Evolutionary conservation across 495 filamentous ascomycete species (phyloP).

Genomic region (Hypoxylon rickii): DNA sequence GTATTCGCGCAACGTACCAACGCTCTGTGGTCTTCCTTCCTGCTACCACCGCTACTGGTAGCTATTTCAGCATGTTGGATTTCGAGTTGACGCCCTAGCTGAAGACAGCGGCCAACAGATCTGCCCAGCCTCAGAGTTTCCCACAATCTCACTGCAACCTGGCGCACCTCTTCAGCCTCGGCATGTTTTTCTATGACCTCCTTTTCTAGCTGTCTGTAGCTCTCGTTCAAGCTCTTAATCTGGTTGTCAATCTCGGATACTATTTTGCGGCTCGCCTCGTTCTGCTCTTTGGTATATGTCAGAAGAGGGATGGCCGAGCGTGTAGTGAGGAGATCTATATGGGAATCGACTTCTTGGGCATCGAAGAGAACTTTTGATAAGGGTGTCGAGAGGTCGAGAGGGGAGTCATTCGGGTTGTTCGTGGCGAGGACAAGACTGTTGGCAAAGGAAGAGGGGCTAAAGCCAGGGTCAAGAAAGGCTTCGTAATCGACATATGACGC

Average conservation of each 20-base stretch:
- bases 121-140: constrained; percentile 77
- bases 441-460: constrained; percentile 80
- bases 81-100: constrained; percentile 84
- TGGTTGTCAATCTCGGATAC: constrained; percentile 75
- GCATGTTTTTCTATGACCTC: constrained; percentile 83
- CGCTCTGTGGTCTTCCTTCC: constrained; percentile 73
- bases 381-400: constrained; percentile 90
- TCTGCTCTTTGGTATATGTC: constrained; percentile 72
- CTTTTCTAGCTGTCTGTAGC: constrained; percentile 78
- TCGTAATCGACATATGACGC: constrained; percentile 97
- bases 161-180: constrained; percentile 75
- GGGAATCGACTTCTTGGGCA: constrained; percentile 94
- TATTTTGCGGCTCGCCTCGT: constrained; percentile 68
- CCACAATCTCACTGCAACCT: constrained; percentile 74
- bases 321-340: constrained; percentile 88
- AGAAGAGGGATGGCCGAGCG: constrained; percentile 84
- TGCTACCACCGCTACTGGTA: constrained; percentile 33
- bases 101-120: constrained; percentile 73
- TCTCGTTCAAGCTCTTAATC: constrained; percentile 75
- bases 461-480: constrained; percentile 81
- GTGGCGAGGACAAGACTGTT: constrained; percentile 86
- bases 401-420: constrained; percentile 88
- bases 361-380: constrained; percentile 95
- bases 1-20: constrained; percentile 80
- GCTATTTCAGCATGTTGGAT: constrained; percentile 67